Evolutionary conservation across 2,329 filamentous ascomycete genomes (phyloP).

Genomic region (Rhinocladiella similis): DNA sequence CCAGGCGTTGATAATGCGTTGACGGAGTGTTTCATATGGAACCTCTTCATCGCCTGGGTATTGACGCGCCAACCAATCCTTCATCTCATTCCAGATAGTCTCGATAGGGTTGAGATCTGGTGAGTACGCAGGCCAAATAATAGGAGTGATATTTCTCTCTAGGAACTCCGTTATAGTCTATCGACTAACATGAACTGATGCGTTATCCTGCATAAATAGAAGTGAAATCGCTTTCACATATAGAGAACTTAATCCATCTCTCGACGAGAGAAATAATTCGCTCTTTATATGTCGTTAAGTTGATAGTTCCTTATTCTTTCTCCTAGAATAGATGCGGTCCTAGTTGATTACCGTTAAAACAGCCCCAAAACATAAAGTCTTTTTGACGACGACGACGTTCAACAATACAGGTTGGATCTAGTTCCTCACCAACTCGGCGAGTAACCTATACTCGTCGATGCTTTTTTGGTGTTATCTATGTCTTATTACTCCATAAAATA

Average conservation of each 20-base stretch:
- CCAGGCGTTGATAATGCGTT: constrained; percentile 4
- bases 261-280: neutral
- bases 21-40: neutral
- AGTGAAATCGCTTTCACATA: neutral
- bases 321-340: constrained; percentile 34
- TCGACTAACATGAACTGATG: constrained; percentile 5
- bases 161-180: neutral
- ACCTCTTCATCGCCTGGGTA: too few relatives aligned
- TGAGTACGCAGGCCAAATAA: constrained; percentile 19
- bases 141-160: neutral
- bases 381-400: constrained; percentile 25
- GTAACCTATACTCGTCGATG: constrained; percentile 25
- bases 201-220: constrained; percentile 25
- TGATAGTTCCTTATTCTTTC: constrained; percentile 35
- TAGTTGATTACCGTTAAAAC: constrained; percentile 30
- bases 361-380: constrained; percentile 36
- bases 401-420: constrained; percentile 28
- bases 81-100: constrained; percentile 23
- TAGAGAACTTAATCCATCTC: constrained; percentile 13
- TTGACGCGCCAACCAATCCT: constrained; percentile 9
- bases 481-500: constrained; percentile 29
- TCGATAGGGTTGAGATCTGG: constrained; percentile 27
- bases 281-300: constrained; percentile 27
- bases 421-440: constrained; percentile 23
- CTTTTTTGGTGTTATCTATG: constrained; percentile 17